Conservation (phyloP, 805 yeast genomes). For the Saccharomycopsis sp. region DNA sequence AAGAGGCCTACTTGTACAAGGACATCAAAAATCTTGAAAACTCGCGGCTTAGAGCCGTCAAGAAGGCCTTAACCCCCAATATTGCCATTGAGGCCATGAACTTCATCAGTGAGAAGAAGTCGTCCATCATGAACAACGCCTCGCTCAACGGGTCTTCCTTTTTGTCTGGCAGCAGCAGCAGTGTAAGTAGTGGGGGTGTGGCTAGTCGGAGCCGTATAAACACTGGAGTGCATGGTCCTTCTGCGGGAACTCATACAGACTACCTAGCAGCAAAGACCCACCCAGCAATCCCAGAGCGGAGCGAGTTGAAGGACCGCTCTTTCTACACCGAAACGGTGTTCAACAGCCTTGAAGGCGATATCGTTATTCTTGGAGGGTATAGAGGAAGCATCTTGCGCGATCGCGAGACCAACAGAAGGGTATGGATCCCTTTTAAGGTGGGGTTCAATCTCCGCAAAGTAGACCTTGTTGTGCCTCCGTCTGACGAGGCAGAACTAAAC, state of each 20-base stretch:
- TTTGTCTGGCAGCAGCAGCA: neutral
- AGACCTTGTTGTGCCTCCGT: constrained; percentile 67
- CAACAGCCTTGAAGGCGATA: constrained; percentile 65
- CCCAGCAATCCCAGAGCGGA: neutral
- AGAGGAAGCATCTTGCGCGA: constrained; percentile 77
- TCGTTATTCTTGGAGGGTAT: constrained; percentile 81
- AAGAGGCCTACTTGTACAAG: constrained; percentile 54
- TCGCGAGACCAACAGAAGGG: constrained; percentile 50
- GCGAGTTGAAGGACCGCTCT: constrained; percentile 18
- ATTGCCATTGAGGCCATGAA: constrained; percentile 31
- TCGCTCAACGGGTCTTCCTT: neutral
- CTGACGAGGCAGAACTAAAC: constrained; percentile 56
- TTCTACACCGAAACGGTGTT: constrained; percentile 36
- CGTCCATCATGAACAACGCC: constrained; percentile 19
- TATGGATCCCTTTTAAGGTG: constrained; percentile 86
- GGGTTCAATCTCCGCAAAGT: constrained; percentile 70
- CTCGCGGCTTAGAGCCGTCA: constrained; percentile 63
- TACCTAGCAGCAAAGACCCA: too few relatives aligned
- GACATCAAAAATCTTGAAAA: constrained; percentile 55
- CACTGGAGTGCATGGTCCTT: constrained; percentile 14
- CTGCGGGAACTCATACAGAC: too few relatives aligned
- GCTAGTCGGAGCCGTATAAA: neutral
- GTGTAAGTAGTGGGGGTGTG: neutral
- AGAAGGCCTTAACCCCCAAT: constrained; percentile 50
- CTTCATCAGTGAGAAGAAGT: constrained; percentile 23